Conservation (phyloP, 305 asterid species). For the Fraxinus xanthoxyloides region DNA sequence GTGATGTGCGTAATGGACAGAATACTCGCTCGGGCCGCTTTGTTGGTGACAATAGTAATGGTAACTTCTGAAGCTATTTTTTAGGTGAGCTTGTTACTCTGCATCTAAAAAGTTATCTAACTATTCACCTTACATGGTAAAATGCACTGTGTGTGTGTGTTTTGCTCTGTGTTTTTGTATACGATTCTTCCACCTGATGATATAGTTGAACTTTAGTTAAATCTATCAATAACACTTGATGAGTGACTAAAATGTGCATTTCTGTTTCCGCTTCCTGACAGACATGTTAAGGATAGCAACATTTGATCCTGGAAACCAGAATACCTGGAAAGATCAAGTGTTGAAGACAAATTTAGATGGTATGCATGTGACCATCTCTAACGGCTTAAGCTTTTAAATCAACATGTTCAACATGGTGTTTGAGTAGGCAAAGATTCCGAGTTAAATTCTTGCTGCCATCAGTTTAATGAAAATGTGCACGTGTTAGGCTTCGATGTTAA, state of each 20-base stretch:
- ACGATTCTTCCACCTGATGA: background rate
- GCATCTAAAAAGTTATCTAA: background rate
- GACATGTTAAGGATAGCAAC: background rate
- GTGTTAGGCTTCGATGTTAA: background rate
- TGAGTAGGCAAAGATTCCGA: background rate
- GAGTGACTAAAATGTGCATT: background rate
- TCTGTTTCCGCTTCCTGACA: background rate
- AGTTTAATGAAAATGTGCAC: background rate
- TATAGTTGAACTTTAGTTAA: background rate
- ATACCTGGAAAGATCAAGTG: background rate
- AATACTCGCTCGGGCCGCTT: conserved; percentile 33
- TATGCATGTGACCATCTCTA: background rate
- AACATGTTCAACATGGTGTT: background rate
- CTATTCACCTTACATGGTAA: background rate
- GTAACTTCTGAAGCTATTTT: conserved; percentile 27
- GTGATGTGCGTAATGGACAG: conserved; percentile 29
- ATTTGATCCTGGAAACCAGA: background rate
- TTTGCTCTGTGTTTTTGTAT: background rate
- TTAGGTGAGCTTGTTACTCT: conserved; percentile 27
- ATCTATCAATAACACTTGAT: background rate
- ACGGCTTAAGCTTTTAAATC: background rate
- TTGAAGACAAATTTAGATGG: background rate
- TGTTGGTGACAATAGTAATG: conserved; percentile 33
- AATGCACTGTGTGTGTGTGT: background rate
- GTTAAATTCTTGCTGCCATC: background rate